Conservation (phyloP, 768 basidiomycete species). For the Leccinum subgranulosum region DNA sequence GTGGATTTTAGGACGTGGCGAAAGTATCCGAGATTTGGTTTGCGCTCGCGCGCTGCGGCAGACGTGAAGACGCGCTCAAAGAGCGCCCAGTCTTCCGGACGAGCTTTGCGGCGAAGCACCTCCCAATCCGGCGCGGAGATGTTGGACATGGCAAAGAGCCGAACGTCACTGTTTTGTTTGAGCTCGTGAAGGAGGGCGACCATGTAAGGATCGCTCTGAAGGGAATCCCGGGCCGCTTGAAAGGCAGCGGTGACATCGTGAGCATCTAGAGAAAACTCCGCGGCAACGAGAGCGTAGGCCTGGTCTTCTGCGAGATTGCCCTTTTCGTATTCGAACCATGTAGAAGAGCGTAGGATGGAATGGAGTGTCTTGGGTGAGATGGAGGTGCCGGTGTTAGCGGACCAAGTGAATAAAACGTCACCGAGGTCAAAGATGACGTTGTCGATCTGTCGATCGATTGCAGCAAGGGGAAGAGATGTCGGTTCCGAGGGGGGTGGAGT, state of each 20-base stretch:
- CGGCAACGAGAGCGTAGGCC: constrained; percentile 1
- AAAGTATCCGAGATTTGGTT: constrained; percentile 20
- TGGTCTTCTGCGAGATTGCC: constrained; percentile 15
- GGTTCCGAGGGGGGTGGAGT: constrained; percentile 1
- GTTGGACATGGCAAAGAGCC: constrained; percentile 23
- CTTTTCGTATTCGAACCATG: constrained; percentile 24
- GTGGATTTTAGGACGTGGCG: constrained; percentile 14
- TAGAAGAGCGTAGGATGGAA: constrained; percentile 13
- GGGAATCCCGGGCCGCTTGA: constrained; percentile 1
- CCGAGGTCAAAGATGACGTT: constrained; percentile 23
- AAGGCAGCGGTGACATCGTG: constrained; percentile 11
- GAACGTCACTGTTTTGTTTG: constrained; percentile 1
- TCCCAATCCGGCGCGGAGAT: constrained; percentile 22
- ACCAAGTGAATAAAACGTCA: constrained; percentile 24
- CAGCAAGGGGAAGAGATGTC: neutral
- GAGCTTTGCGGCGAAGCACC: constrained; percentile 11
- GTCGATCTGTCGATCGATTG: constrained; percentile 15
- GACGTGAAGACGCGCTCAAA: constrained; percentile 23
- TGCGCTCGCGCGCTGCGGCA: constrained; percentile 13
- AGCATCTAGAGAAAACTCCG: constrained; percentile 16
- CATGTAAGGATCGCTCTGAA: constrained; percentile 14
- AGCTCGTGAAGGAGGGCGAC: constrained; percentile 15
- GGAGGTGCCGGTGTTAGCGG: constrained; percentile 11
- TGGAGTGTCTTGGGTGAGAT: constrained; percentile 10
- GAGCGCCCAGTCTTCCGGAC: constrained; percentile 16